Conservation (phyloP, 306 rosid genomes). For the Dryas drummondii region DNA sequence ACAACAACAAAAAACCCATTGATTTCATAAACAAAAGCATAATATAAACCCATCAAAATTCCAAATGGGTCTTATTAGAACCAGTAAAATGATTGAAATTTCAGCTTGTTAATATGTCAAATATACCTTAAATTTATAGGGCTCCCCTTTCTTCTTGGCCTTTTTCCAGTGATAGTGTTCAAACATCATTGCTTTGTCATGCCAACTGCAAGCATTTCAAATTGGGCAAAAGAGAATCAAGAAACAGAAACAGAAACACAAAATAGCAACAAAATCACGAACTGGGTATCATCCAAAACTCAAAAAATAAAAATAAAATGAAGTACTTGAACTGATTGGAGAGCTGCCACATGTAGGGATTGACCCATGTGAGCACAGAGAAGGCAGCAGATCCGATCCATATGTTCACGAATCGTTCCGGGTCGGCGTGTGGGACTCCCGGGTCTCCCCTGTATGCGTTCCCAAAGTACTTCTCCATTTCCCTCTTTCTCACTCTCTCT, state of each 20-base stretch:
- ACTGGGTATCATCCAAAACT: conserved; percentile 11
- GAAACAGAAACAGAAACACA: background rate
- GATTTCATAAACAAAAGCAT: background rate
- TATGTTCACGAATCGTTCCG: conserved; percentile 58
- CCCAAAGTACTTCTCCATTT: conserved; percentile 91
- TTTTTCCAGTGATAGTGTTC: conserved; percentile 92
- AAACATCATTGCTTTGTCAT: conserved; percentile 70
- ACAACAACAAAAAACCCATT: background rate
- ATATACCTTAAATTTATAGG: conserved; percentile 61
- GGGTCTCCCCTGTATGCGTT: conserved; percentile 93
- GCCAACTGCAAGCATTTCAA: conserved; percentile 64
- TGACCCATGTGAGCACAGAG: conserved; percentile 45
- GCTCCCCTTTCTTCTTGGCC: conserved; percentile 68
- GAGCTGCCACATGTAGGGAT: conserved; percentile 84
- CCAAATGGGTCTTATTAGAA: background rate
- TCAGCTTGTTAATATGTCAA: background rate
- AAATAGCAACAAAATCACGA: background rate
- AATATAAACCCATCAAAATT: conserved; percentile 13
- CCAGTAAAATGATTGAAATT: background rate
- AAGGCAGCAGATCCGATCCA: conserved; percentile 73
- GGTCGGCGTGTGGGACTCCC: conserved; percentile 74
- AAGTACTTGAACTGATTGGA: conserved; percentile 61
- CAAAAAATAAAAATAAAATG: background rate
- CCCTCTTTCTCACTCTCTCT: background rate
- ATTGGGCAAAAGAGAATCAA: background rate